Evolutionary conservation across 129 eudicot species (phyloP), one percentile per base, ranked within the genome.

Genomic region (Escallonia rubra): DNA sequence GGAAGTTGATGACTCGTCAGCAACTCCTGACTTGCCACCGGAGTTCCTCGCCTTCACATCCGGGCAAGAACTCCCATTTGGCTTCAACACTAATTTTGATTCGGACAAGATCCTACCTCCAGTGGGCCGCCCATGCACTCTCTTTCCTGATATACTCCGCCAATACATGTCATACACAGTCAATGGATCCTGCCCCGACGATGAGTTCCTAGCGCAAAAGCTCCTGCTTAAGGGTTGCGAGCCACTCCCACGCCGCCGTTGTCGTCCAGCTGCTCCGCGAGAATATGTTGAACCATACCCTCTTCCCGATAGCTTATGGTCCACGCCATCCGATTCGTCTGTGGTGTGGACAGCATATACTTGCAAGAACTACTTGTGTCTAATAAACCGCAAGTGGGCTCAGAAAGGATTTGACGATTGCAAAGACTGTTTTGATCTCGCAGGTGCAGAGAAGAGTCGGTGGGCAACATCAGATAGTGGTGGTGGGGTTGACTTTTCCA

Each of bases 261-360:
- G 96, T 73, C 90, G 82, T 51, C 86, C 90, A 8, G 82, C 86
- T 23, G 81, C 96, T 70, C 81, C 71, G 5, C 3, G 14, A 14
- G 49, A 69, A 4, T 79, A 84, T 38, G 72, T 64, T 1, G 94
- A 86, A 59, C 95, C 94, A 4, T 46, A 65, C 72, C 88, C 96
- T 13, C 61, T 77, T 60, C 96, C 88, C 0, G 72, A 65, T 13
- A 73, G 95, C 81, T 69, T 75, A 62, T 90, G 90, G 88, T 66
- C 88, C 69, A 86, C 86, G 13, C 90, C 95, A 13, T 58, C 90
- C 2, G 96, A 86, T 43, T 75, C 86, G 48, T 71, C 88, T 3
- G 85, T 86, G 15, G 84, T 89, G 13, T 89, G 95, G 96, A 75
- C 86, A 1, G 80, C 95, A n/a, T 86, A 89, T 53, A 80, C 90